Evolutionary conservation across 192 early-diverging fungal genomes (phyloP).

Genomic region (Umbelopsis sp.): DNA sequence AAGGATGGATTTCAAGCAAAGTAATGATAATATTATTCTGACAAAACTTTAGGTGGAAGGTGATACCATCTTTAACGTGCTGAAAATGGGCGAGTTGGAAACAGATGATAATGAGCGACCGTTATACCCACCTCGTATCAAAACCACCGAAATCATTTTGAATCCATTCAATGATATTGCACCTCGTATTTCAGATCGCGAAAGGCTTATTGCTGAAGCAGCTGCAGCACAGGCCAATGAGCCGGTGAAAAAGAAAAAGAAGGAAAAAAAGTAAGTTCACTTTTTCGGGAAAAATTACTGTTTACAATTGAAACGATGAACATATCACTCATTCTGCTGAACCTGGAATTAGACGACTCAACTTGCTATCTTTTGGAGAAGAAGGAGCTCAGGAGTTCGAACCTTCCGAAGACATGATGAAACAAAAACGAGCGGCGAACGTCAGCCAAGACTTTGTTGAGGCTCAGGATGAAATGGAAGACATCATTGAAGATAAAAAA

Average conservation of each 20-base stretch:
- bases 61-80: conserved; percentile 87
- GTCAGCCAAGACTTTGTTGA: conserved; percentile 81
- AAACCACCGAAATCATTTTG: conserved; percentile 63
- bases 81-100: conserved; percentile 85
- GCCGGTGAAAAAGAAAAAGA: conserved; percentile 48
- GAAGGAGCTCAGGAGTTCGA: conserved; percentile 67
- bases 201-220: conserved; percentile 32
- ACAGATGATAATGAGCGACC: conserved; percentile 82
- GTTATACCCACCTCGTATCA: conserved; percentile 71
- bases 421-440: conserved; percentile 50
- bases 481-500: background rate
- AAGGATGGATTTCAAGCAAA: background rate
- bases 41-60: conserved; percentile 70
- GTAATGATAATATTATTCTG: conserved; percentile 7
- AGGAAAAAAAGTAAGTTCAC: conserved; percentile 62
- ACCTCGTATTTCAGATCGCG: conserved; percentile 59
- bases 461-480: conserved; percentile 21
- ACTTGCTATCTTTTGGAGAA: conserved; percentile 89
- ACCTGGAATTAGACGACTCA: conserved; percentile 55
- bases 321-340: too few species aligned
- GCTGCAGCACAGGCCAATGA: conserved; percentile 42
- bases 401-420: conserved; percentile 20
- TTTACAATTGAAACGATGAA: too few species aligned
- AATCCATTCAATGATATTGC: conserved; percentile 95
- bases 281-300: too few species aligned